Evolutionary conservation across 2,329 filamentous ascomycete species (phyloP).

Genomic region (Phialophora verrucosa): DNA sequence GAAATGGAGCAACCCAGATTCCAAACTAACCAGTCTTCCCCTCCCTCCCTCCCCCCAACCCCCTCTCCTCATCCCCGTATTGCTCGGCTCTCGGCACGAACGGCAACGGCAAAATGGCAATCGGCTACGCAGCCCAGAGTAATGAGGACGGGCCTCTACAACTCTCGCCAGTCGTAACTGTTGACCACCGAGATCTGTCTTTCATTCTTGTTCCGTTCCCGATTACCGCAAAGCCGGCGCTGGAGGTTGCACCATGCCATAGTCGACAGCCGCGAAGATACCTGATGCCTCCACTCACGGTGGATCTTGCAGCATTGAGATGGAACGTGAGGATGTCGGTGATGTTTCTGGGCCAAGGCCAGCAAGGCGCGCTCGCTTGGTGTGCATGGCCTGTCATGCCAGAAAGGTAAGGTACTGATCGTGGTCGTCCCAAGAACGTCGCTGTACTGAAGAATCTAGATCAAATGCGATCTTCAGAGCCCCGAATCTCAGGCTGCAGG

Average conservation of each 20-base stretch:
- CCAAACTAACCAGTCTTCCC: background rate
- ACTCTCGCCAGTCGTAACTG: background rate
- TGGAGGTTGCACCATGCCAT: background rate
- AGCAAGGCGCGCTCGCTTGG: background rate
- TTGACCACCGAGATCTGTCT: background rate
- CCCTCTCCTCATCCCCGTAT: background rate
- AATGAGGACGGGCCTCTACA: background rate
- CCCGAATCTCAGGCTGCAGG: background rate
- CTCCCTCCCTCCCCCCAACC: background rate
- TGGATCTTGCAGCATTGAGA: background rate
- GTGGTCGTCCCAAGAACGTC: background rate
- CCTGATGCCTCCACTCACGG: background rate
- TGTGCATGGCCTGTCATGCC: background rate
- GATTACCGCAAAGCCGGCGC: background rate
- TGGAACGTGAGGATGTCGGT: background rate
- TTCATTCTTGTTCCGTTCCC: background rate
- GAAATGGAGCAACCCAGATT: background rate
- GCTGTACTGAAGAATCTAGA: background rate
- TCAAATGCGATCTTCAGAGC: constrained; percentile 1
- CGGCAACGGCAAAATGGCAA: background rate
- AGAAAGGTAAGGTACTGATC: constrained; percentile 1
- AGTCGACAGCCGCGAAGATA: background rate
- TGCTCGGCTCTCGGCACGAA: background rate
- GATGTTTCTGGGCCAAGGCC: background rate
- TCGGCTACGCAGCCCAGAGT: background rate